Conservation (phyloP, 2,329 filamentous ascomycete genomes). For the Sclerotinia spermophila region DNA sequence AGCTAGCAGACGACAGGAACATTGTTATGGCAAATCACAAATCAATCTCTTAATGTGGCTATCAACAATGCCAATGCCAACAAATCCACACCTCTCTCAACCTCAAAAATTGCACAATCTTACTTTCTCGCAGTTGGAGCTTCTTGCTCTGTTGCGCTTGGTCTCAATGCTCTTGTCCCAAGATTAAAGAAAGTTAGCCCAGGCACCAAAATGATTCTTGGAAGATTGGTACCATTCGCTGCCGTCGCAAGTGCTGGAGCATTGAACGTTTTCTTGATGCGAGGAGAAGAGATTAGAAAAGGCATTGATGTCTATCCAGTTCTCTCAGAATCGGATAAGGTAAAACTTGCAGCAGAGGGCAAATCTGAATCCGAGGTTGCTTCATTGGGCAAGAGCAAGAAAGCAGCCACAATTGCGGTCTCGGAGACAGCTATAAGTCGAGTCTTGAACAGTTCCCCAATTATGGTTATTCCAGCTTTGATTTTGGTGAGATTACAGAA, state of each 20-base stretch:
- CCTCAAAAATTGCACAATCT: conserved; percentile 76
- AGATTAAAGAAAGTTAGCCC: conserved; percentile 74
- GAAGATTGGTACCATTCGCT: conserved; percentile 90
- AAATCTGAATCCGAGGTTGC: conserved; percentile 61
- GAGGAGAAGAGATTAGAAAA: conserved; percentile 86
- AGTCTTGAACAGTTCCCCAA: conserved; percentile 89
- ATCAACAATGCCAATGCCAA: conserved; percentile 98
- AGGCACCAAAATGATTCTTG: conserved; percentile 69
- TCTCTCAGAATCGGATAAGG: conserved; percentile 66
- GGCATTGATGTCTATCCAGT: conserved; percentile 93
- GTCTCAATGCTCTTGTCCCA: conserved; percentile 85
- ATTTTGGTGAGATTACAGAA: conserved; percentile 80
- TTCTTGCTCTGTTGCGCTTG: conserved; percentile 88
- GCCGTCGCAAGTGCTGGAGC: conserved; percentile 88
- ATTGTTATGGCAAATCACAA: conserved; percentile 89
- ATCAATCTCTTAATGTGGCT: conserved; percentile 96
- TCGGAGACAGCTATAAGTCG: conserved; percentile 88
- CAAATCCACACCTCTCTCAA: conserved; percentile 87
- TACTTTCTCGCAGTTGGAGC: conserved; percentile 90
- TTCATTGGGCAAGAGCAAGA: conserved; percentile 80
- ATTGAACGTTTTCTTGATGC: conserved; percentile 97
- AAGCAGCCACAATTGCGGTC: conserved; percentile 84
- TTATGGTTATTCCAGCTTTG: conserved; percentile 94
- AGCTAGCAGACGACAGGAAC: conserved; percentile 67
- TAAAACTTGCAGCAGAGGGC: conserved; percentile 52